Evolutionary conservation across 768 basidiomycete genomes (phyloP).

Genomic region (Lentinus brumalis): DNA sequence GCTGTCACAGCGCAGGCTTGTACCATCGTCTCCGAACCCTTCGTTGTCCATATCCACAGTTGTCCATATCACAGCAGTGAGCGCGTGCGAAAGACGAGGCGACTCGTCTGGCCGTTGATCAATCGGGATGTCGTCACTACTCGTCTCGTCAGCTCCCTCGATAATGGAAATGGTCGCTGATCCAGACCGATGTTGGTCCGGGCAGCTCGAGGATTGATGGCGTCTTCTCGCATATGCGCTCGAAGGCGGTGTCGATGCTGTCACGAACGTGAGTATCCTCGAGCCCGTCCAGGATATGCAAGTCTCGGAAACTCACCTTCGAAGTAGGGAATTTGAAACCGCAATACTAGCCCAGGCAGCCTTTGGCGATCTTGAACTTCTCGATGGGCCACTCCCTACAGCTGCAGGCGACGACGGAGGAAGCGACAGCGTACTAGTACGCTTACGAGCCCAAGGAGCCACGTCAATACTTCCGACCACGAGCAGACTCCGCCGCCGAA

Average conservation of each 20-base stretch:
- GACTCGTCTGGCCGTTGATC: too few relatives aligned
- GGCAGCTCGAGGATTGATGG: neutral
- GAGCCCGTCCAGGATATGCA: neutral
- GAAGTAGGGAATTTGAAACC: neutral
- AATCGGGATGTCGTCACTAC: neutral
- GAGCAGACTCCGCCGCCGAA: neutral
- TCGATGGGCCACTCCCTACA: neutral
- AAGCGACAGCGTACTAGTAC: neutral
- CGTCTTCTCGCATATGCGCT: neutral
- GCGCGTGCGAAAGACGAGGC: too few relatives aligned
- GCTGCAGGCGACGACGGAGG: neutral
- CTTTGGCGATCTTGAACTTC: neutral
- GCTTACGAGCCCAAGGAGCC: neutral
- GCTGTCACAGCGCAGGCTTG: neutral
- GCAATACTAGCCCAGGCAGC: neutral
- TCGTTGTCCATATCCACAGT: neutral
- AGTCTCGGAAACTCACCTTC: neutral
- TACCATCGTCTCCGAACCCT: neutral
- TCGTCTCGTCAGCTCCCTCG: neutral
- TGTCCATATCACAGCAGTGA: too few relatives aligned
- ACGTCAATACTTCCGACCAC: neutral
- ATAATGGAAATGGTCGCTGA: neutral
- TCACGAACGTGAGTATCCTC: neutral
- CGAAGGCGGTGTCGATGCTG: neutral
- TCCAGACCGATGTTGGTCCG: neutral